phyloP scores from a whole-genome alignment of 164 flowering plant genomes.

The Saururus chinensis region DNA sequence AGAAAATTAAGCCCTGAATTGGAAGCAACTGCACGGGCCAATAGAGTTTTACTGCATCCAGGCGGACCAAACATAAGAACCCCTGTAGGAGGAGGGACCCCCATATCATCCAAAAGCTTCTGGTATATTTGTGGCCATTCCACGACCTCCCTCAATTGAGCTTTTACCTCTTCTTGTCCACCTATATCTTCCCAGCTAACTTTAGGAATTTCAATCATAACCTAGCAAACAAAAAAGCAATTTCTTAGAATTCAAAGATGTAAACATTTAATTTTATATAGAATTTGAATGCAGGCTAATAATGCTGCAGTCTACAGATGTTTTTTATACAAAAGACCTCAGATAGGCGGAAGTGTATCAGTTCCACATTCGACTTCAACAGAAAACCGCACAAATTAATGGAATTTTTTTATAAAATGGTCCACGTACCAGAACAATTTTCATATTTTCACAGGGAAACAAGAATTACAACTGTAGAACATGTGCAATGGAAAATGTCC shows the following conservation, averaged over 20 bases:
- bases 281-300: too few relatives aligned
- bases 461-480: too few relatives aligned
- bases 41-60: slow-evolving; percentile 96
- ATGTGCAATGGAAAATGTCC: too few relatives aligned
- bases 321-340: too few relatives aligned
- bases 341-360: too few relatives aligned
- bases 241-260: neutral
- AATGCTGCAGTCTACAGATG: too few relatives aligned
- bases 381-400: too few relatives aligned
- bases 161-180: slow-evolving; percentile 82
- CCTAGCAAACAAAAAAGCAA: slow-evolving; percentile 26
- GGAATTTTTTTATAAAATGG: neutral
- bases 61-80: slow-evolving; percentile 95
- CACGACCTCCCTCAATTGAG: slow-evolving; percentile 81
- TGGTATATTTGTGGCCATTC: slow-evolving; percentile 92
- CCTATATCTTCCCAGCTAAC: slow-evolving; percentile 96
- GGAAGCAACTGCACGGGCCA: slow-evolving; percentile 98
- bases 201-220: slow-evolving; percentile 87
- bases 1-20: slow-evolving; percentile 85
- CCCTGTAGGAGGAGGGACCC: slow-evolving; percentile 82
- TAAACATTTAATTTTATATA: too few relatives aligned
- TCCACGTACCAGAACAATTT: neutral
- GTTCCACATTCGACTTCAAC: too few relatives aligned
- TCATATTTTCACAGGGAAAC: too few relatives aligned
- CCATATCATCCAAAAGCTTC: slow-evolving; percentile 72